A percentile compares a stretch with the other conserved stretches of the same genome.
Conservation (phyloP, 441 rosid genomes). For the Syzygium syzygioides region DNA sequence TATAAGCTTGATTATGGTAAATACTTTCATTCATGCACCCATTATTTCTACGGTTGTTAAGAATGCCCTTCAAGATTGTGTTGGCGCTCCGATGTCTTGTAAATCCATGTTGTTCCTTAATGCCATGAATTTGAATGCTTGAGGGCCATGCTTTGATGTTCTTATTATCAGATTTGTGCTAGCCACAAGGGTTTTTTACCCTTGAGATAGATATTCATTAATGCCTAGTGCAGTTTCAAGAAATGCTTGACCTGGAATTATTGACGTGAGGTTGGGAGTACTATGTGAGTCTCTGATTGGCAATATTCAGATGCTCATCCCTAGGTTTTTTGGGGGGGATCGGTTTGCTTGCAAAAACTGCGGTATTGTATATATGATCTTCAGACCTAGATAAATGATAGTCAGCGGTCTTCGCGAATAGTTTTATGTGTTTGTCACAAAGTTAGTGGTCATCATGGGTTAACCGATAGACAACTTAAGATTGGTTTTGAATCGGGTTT, state of each 20-base stretch:
- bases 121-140: background rate
- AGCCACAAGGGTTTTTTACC: background rate
- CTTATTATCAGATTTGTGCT: background rate
- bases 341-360: background rate
- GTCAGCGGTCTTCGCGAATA: background rate
- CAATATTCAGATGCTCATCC: background rate
- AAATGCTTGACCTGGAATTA: background rate
- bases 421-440: background rate
- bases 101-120: background rate
- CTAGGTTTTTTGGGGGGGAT: background rate
- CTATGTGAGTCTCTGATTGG: background rate
- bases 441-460: background rate
- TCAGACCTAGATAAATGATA: background rate
- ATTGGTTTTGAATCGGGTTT: background rate
- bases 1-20: conserved; percentile 81
- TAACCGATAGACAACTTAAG: background rate
- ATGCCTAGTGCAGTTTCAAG: background rate
- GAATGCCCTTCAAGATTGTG: background rate
- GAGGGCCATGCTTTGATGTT: background rate
- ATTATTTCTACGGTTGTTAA: background rate
- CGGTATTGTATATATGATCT: background rate
- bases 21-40: background rate
- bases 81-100: background rate
- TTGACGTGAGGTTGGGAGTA: background rate
- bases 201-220: background rate